Evolutionary conservation across 2,329 filamentous ascomycete genomes (phyloP).

Genomic region (Fusarium keratoplasticum): DNA sequence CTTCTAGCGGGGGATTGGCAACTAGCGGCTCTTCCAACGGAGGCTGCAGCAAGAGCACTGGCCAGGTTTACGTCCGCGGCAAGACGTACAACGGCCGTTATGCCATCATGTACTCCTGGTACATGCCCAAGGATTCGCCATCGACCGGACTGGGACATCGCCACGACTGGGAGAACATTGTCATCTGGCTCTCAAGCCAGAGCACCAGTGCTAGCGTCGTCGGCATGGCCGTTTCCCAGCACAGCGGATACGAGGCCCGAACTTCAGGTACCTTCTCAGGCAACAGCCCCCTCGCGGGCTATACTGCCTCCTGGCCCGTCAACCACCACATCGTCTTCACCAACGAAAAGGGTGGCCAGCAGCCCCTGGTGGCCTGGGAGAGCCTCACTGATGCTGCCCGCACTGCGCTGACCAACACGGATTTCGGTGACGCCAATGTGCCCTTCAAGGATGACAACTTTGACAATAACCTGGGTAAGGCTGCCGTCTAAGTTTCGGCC

Average conservation of each 20-base stretch:
- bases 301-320: constrained; percentile 46
- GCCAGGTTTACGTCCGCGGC: constrained; percentile 55
- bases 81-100: constrained; percentile 47
- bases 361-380: constrained; percentile 61
- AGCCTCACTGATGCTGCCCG: constrained; percentile 50
- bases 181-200: constrained; percentile 44
- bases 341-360: constrained; percentile 50
- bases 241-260: constrained; percentile 50
- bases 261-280: constrained; percentile 41
- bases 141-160: constrained; percentile 45
- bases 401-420: constrained; percentile 51
- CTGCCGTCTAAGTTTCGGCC: constrained; percentile 18
- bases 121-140: constrained; percentile 58
- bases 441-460: constrained; percentile 53
- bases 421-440: constrained; percentile 58
- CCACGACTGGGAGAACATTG: constrained; percentile 44
- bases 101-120: constrained; percentile 60
- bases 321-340: constrained; percentile 55
- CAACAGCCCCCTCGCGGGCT: constrained; percentile 48
- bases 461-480: constrained; percentile 35
- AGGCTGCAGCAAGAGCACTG: constrained; percentile 50
- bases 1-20: constrained; percentile 48
- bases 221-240: constrained; percentile 52
- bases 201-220: constrained; percentile 43
- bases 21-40: constrained; percentile 46